phyloP scores from a whole-genome alignment of 768 basidiomycete genomes.

The Neoboletus brunneissimus region DNA sequence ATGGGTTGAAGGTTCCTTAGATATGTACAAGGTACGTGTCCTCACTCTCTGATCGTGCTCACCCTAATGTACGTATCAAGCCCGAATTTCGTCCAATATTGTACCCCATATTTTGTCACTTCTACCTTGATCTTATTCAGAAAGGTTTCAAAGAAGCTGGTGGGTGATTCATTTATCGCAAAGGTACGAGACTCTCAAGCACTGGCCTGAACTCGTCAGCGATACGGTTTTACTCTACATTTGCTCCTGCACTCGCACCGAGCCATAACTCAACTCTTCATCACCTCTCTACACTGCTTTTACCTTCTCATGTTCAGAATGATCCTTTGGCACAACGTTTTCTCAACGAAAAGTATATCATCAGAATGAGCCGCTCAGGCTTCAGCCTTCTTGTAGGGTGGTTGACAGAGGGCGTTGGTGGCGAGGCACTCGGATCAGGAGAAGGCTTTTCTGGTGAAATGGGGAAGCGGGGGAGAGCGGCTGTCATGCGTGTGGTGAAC shows the following conservation, averaged over 20 bases:
- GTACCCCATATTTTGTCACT: slow-evolving; percentile 96
- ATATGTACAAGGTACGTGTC: slow-evolving; percentile 78
- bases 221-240: slow-evolving; percentile 67
- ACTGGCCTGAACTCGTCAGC: slow-evolving; percentile 43
- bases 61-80: slow-evolving; percentile 40
- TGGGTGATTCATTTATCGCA: slow-evolving; percentile 34
- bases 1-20: slow-evolving; percentile 88
- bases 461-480: slow-evolving; percentile 81
- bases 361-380: slow-evolving; percentile 88
- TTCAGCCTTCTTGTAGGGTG: slow-evolving; percentile 92
- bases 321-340: slow-evolving; percentile 84
- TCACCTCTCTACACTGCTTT: slow-evolving; percentile 73
- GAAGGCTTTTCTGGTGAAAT: slow-evolving; percentile 78
- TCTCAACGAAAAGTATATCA: slow-evolving; percentile 84
- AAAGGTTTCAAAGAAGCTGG: slow-evolving; percentile 90
- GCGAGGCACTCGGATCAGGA: slow-evolving; percentile 78
- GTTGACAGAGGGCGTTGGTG: slow-evolving; percentile 89
- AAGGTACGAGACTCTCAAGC: slow-evolving; percentile 5
- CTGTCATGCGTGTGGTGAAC: slow-evolving; percentile 92
- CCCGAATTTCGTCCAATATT: slow-evolving; percentile 92
- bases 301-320: slow-evolving; percentile 80
- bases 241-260: slow-evolving; percentile 63
- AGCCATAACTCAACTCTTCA: slow-evolving; percentile 69
- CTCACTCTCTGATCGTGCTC: neutral
- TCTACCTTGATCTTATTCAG: slow-evolving; percentile 92